Conservation (phyloP, 2,329 filamentous ascomycete species). For the Pyrenochaeta sp. region DNA sequence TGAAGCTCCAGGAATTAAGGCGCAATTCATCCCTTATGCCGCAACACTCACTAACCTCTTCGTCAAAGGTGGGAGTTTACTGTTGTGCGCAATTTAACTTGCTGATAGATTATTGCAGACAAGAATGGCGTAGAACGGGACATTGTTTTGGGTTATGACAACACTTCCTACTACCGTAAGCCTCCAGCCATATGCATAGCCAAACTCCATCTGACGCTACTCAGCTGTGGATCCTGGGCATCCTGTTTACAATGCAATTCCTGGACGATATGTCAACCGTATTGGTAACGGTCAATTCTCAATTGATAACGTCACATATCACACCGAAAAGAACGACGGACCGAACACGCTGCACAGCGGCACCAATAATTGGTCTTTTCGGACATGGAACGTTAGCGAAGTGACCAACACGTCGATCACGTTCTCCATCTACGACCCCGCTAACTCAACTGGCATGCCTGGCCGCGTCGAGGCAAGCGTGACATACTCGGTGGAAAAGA, state of each 20-base stretch:
- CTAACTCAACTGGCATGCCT: slow-evolving; percentile 44
- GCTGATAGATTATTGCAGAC: slow-evolving; percentile 28
- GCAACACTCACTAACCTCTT: slow-evolving; percentile 46
- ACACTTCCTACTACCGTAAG: slow-evolving; percentile 46
- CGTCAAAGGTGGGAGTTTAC: slow-evolving; percentile 33
- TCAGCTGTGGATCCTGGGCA: slow-evolving; percentile 45
- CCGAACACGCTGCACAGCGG: slow-evolving; percentile 46
- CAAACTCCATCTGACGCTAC: slow-evolving; percentile 12
- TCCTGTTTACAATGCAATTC: slow-evolving; percentile 47
- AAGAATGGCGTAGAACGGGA: slow-evolving; percentile 41
- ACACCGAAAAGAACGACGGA: slow-evolving; percentile 41
- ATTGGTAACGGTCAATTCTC: slow-evolving; percentile 44
- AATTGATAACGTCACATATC: slow-evolving; percentile 39
- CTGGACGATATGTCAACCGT: slow-evolving; percentile 45
- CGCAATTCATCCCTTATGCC: slow-evolving; percentile 47
- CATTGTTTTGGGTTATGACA: slow-evolving; percentile 46
- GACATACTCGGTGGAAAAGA: slow-evolving; percentile 42
- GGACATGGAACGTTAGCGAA: slow-evolving; percentile 39
- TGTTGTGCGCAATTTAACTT: background rate
- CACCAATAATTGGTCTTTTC: slow-evolving; percentile 46
- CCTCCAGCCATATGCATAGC: slow-evolving; percentile 1
- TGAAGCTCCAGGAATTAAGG: slow-evolving; percentile 40
- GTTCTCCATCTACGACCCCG: slow-evolving; percentile 39
- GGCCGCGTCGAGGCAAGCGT: slow-evolving; percentile 40
- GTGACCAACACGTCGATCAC: slow-evolving; percentile 41